Base-by-base conservation (phyloP, 257 asterid genomes). In the Hygrophila difformis region DNA sequence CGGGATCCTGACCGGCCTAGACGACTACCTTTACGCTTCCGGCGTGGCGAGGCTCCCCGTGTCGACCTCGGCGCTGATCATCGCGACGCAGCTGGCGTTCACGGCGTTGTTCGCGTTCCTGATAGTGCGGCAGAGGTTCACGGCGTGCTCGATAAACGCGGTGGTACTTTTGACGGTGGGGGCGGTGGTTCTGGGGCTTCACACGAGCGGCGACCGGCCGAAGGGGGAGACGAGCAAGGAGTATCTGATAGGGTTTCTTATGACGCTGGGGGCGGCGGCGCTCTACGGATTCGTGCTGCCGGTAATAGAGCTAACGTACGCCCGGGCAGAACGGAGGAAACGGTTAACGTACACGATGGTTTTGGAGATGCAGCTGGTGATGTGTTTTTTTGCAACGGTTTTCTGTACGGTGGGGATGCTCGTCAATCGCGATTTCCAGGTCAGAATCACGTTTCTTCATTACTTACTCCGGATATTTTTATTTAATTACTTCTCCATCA, bases 211-310 rank as follows among this genome's bases (percentile, higher is more conserved):
- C 5, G 75, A 74, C 43, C 15, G 63, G 56, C 77, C 78, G 22
- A 41, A n/a, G 40, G 82, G 75, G 15, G 82, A 66, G 61, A 14
- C 65, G 59, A 39, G 47, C 0, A 31, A 17, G 42, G 75, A 29
- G 39, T 70, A 74, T 13, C 4, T 15, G 55, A 0, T 56, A 12
- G 82, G 82, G 39, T 70, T 74, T 17, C n/a, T 66, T 1, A 19
- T 68, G 70, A 68, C 76, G 56, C 6, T 73, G 49, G 53, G 11
- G 44, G 80, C 66, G 62, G 73, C 76, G 62, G 73, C 55, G 71
- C 53, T 73, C 48, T 54, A 61, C 71, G 81, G 76, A 0, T 3
- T 62, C 0, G 54, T 69, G 2, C 50, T 64, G 53, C 77, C 80
- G 54, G 0, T 57, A 47, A 53, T 72, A 22, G 64, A 73, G 70